Evolutionary conservation across 2,329 filamentous ascomycete species (phyloP).

Genomic region (Zelopaecilomyces penicillatus): DNA sequence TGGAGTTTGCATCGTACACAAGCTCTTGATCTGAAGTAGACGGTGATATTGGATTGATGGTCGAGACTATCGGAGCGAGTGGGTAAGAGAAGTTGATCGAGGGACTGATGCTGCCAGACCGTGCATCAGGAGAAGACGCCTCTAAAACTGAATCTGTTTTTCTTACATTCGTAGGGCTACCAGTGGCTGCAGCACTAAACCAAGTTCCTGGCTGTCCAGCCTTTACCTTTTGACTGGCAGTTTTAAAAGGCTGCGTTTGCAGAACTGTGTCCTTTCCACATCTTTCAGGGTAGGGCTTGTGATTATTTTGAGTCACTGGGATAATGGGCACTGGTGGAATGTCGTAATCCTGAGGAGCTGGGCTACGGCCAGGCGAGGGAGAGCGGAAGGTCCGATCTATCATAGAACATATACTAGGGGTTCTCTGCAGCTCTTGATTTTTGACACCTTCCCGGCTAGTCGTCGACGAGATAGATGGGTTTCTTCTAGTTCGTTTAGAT

Average conservation of each 20-base stretch:
- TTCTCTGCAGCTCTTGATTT: constrained; percentile 48
- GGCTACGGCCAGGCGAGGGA: constrained; percentile 50
- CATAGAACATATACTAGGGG: constrained; percentile 73
- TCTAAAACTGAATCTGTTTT: constrained; percentile 34
- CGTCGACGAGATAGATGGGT: constrained; percentile 62
- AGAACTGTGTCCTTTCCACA: constrained; percentile 34
- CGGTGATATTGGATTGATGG: constrained; percentile 8
- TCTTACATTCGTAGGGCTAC: constrained; percentile 36
- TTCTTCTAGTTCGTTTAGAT: constrained; percentile 73
- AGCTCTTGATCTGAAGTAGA: constrained; percentile 33
- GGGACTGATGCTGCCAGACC: constrained; percentile 39
- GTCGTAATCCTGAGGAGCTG: constrained; percentile 31
- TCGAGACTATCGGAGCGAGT: constrained; percentile 34
- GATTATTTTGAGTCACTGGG: constrained; percentile 31
- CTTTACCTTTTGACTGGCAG: constrained; percentile 44
- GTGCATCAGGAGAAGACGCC: constrained; percentile 20
- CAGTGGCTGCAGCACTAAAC: constrained; percentile 38
- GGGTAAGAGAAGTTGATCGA: constrained; percentile 55
- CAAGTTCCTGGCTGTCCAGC: constrained; percentile 35
- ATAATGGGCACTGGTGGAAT: constrained; percentile 70
- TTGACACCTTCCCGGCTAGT: constrained; percentile 38
- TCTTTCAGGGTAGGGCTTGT: constrained; percentile 11
- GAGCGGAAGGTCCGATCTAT: constrained; percentile 79
- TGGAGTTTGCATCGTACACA: constrained; percentile 58
- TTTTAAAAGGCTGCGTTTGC: constrained; percentile 40